Evolutionary conservation across 768 basidiomycete genomes (phyloP), one percentile per base, ranked within the genome.

Genomic region (Piloderma croceum): DNA sequence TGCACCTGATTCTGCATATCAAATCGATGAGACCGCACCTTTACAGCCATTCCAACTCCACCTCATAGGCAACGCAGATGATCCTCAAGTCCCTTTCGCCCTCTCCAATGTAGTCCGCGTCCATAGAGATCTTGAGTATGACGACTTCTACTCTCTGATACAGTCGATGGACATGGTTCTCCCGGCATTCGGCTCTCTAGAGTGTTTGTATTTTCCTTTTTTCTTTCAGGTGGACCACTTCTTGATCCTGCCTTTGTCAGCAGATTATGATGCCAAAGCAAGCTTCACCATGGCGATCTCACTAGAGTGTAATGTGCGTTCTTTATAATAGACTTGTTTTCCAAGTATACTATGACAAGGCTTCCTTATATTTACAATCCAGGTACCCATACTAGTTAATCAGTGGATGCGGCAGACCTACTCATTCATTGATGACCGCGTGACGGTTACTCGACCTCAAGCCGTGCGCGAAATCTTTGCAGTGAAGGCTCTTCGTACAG

Each of bases 321-420:
- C n/a, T n/a, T n/a, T n/a, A n/a, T n/a, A n/a, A n/a, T n/a, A n/a
- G n/a, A n/a, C n/a, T 17, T 31, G n/a, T 11, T 20, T 24, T 24
- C 13, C 24, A 29, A 18, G 7, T 24, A 31, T 15, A 6, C 25
- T 32, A 40, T 31, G 24, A 18, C 25, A 27, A n/a, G 45, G 25
- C 37, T 34, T 20, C 13, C 23, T 36, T 36, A 12, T 13, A 31
- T 11, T 6, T n/a, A n/a, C n/a, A n/a, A n/a, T n/a, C 5, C 42
- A 65, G 64, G 58, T 68, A 4, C 68, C 69, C 9, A 57, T 69
- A n/a, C 58, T 71, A 18, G 61, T 63, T 21, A 71, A 65, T 2
- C 51, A 57, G 13, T 68, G 65, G 41, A 66, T 63, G 29, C 60
- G 61, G 15, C 49, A 54, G 27, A 51, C 65, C 17, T 70, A 71